Evolutionary conservation across 495 filamentous ascomycete species (phyloP).

Genomic region (Aspergillus bertholletiae): DNA sequence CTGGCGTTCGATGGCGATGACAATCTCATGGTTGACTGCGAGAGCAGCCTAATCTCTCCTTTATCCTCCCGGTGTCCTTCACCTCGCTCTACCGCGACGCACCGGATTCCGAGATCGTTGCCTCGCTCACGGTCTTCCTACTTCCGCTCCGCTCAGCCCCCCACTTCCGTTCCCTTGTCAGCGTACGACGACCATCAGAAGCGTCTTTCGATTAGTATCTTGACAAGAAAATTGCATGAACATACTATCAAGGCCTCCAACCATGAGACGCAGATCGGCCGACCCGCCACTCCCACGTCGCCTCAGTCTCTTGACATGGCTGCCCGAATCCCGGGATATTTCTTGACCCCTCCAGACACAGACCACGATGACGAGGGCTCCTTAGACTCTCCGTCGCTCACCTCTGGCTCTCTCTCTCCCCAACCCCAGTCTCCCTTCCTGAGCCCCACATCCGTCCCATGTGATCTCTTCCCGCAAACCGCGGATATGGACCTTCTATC

Average conservation of each 20-base stretch:
- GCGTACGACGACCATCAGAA: slow-evolving; percentile 38
- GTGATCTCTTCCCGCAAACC: slow-evolving; percentile 14
- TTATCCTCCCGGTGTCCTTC: slow-evolving; percentile 46
- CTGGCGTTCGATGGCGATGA: background rate
- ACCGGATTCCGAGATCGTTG: slow-evolving; percentile 29
- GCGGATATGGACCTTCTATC: slow-evolving; percentile 8
- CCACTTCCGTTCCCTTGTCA: slow-evolving; percentile 42
- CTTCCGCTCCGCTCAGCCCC: slow-evolving; percentile 34
- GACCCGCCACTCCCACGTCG: slow-evolving; percentile 8
- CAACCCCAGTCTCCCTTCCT: slow-evolving; percentile 26
- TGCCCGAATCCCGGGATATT: slow-evolving; percentile 25
- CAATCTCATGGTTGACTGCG: slow-evolving; percentile 7
- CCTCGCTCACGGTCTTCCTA: slow-evolving; percentile 34
- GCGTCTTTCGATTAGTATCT: slow-evolving; percentile 40
- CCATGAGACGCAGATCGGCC: slow-evolving; percentile 5
- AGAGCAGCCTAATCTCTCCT: slow-evolving; percentile 40
- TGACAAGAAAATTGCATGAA: slow-evolving; percentile 45
- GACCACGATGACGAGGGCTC: slow-evolving; percentile 40
- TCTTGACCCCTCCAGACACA: slow-evolving; percentile 43
- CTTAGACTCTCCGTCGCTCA: slow-evolving; percentile 20
- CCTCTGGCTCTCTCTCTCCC: slow-evolving; percentile 21
- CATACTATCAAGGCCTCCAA: slow-evolving; percentile 34
- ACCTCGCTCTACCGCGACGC: slow-evolving; percentile 30
- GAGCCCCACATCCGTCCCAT: slow-evolving; percentile 34
- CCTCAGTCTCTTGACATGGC: slow-evolving; percentile 12